These are phyloP conservation scores for Canna indica DNA, from an alignment of 176 grass and related monocot genomes.

Conservation along the genomic window DNA sequence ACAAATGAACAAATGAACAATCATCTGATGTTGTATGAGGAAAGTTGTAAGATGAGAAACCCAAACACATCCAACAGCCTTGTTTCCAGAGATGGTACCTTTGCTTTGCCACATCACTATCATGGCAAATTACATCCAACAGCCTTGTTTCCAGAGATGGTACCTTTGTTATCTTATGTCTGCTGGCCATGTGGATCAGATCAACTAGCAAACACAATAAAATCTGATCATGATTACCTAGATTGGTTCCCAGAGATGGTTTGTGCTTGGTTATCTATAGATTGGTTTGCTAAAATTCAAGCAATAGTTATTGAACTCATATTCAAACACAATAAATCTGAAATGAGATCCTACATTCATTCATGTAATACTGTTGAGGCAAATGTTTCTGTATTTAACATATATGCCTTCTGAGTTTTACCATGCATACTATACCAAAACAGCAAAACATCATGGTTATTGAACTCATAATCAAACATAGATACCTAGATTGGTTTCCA, in stretches of 20 bases:
- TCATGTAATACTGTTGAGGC: background rate
- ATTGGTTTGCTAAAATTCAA: background rate
- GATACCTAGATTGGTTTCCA: no score
- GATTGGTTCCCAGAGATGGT: no score
- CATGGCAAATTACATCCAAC: background rate
- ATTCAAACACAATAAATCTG: background rate
- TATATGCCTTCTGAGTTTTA: background rate
- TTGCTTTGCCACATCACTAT: no score
- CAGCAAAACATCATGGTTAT: no score
- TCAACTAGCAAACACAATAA: background rate
- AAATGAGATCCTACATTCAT: background rate
- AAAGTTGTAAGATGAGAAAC: no score
- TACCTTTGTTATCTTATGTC: no score
- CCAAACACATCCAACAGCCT: no score
- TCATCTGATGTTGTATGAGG: no score
- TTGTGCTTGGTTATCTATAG: background rate
- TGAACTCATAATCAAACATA: no score
- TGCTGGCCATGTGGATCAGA: background rate
- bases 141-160: no score
- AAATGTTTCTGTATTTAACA: background rate
- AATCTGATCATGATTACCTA: no score
- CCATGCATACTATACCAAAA: background rate
- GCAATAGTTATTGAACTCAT: background rate
- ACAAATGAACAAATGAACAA: background rate
- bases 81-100: no score